Evolutionary conservation across 148 eudicot species (phyloP), one percentile per base, ranked within the genome.

Genomic region (Rhododendron simsii): DNA sequence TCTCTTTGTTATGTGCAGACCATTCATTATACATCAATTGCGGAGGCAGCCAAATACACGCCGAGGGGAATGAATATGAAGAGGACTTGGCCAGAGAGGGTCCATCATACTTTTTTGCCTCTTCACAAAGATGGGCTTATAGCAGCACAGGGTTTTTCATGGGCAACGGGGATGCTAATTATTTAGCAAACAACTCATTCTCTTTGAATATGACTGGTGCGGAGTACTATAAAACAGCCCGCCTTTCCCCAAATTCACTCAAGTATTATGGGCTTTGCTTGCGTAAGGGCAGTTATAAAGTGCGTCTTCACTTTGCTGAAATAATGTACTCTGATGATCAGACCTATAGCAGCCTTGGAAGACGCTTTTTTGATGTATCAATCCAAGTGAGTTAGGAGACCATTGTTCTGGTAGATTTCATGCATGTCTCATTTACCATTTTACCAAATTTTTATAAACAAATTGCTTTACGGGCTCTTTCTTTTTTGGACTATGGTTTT

Each of bases 231-330:
- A 87, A 55, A 82, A 93, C 93, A 65, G 98, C 98, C 78, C 94
- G 98, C 26, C 89, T 91, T 81, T 86, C 94, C 65, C 95, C 98
- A 78, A 45, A 85, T 83, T 95, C 96, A 45, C 94, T 95, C 55
- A 93, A 90, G 88, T 95, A 95, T 61, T 95, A 91, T 90, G 95
- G 94, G 37, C 89, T 91, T 82, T 95, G 98, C 83, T 87, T 95
- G 86, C 86, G 57, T 73, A 75, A 85, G 80, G 97, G 98, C 10
- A 94, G 88, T 86, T 95, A 95, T 82, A 92, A 73, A 61, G 96
- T 95, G 84, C 89, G 90, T 85, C 94, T 95, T 78, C 95, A 95
- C 87, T 94, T 94, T 86, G 94, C 95, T 88, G 96, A 94, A 89
- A 94, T 93, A 44, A 84, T 86, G 89, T 92, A 57, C 83, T 75